Percentiles rank a stretch among this genome's conserved stretches.
These are phyloP conservation scores for Daldinia decipiens DNA, from an alignment of 495 filamentous ascomycete genomes.

Conservation along the genomic window DNA sequence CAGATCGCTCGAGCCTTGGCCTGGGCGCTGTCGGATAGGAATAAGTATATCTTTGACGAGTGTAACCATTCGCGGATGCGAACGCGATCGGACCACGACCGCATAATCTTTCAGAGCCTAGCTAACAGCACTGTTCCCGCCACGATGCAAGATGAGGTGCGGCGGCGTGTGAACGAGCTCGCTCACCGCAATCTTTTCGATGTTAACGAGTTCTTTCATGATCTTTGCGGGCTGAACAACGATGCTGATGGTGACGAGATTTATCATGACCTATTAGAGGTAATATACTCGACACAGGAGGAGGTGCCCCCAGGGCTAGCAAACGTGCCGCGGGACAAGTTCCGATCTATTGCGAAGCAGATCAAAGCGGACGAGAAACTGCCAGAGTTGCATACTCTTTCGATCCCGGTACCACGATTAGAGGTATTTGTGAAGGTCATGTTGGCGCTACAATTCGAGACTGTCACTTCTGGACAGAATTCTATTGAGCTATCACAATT, in stretches of 20 bases:
- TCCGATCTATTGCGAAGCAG: constrained; percentile 41
- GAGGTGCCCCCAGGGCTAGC: not conserved
- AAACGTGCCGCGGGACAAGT: constrained; percentile 33
- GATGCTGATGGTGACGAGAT: constrained; percentile 49
- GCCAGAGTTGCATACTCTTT: constrained; percentile 27
- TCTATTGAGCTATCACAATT: constrained; percentile 15
- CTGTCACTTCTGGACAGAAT: not conserved
- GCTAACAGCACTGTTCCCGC: constrained; percentile 13
- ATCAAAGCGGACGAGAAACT: constrained; percentile 27
- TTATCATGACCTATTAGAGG: constrained; percentile 47
- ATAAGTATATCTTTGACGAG: constrained; percentile 32
- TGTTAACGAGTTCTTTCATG: constrained; percentile 1
- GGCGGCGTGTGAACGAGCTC: constrained; percentile 10
- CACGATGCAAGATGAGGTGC: constrained; percentile 10
- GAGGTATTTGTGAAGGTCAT: constrained; percentile 32
- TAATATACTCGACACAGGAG: constrained; percentile 44
- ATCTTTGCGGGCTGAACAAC: constrained; percentile 35
- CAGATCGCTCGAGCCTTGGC: constrained; percentile 31
- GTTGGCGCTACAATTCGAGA: constrained; percentile 32
- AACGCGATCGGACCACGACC: constrained; percentile 35
- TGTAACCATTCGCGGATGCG: constrained; percentile 32
- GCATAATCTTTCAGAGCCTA: constrained; percentile 46
- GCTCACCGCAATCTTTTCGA: constrained; percentile 28
- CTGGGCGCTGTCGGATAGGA: constrained; percentile 32
- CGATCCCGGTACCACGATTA: constrained; percentile 39